Evolutionary conservation across 257 asterid species (phyloP), one percentile per base, ranked within the genome.

Genomic region (Verbascum thapsus): DNA sequence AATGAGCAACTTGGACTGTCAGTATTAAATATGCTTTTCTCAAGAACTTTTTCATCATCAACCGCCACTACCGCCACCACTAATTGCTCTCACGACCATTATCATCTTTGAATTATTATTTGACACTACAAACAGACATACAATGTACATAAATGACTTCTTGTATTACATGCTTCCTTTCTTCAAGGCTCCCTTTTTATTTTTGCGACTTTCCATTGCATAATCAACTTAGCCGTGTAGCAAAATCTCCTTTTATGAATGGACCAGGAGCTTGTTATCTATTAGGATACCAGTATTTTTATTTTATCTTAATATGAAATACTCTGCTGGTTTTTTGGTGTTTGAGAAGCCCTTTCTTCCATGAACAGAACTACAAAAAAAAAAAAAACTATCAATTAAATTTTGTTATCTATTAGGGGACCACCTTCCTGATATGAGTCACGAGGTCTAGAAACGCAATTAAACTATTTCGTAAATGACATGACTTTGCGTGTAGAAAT

Each of bases 311-410:
- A 43, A 41, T 45, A 63, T 26, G 2, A 26, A 26, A 26, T 26
- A 26, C 3, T 26, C 37, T 48, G 55, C 51, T 26, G 34, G 53
- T 51, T 60, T 7, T 54, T 38, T 37, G 58, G 52, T 41, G 12
- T 52, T 42, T 45, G 17, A 45, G 63, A 44, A 26, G 54, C 60
- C 34, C 22, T 69, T 64, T 65, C 38, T 20, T 47, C 66, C 49
- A 23, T 39, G 30, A 23, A 34, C 71, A 56, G 54, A 18, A 15
- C 55, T n/a, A 22, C 40, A 59, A 22, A 15, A 45, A 30, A 22
- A 26, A 59, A 22, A 15, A 45, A 30, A 22, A 26, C 8, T 30
- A 39, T 1, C 18, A 15, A 38, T 48, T 22, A 20, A 47, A 37
- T 56, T 23, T 56, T 12, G 26, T 44, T 62, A 45, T 16, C 45